These are phyloP conservation scores for Tephrocybe sp. DNA, from an alignment of 768 basidiomycete genomes.

Conservation along the genomic window DNA sequence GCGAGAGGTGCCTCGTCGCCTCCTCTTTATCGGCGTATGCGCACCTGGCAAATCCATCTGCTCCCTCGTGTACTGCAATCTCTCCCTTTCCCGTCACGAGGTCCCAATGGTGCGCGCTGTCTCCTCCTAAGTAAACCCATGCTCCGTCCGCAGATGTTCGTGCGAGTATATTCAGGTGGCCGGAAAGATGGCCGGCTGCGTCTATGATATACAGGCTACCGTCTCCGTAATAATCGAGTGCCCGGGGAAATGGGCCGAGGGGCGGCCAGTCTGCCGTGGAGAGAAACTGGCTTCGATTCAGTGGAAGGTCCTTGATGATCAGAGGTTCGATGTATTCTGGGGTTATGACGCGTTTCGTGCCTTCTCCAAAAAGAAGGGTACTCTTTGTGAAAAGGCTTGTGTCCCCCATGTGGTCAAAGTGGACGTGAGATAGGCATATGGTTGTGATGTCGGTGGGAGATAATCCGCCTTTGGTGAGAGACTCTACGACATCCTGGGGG, in stretches of 20 bases:
- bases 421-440: conserved; percentile 50
- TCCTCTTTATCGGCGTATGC: conserved; percentile 40
- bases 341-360: conserved; percentile 29
- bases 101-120: conserved; percentile 55
- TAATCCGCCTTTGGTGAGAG: conserved; percentile 48
- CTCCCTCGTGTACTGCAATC: conserved; percentile 31
- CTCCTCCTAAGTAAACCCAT: conserved; percentile 56
- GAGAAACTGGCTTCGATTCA: conserved; percentile 16
- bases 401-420: conserved; percentile 56
- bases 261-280: conserved; percentile 15
- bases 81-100: conserved; percentile 43
- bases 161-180: conserved; percentile 53
- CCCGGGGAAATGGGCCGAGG: conserved; percentile 30
- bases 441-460: conserved; percentile 39
- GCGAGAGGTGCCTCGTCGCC: conserved; percentile 39
- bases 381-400: conserved; percentile 41
- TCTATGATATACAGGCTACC: conserved; percentile 59
- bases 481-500: conserved; percentile 42
- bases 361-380: conserved; percentile 47
- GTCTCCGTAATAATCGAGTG: conserved; percentile 54
- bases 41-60: conserved; percentile 29
- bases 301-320: conserved; percentile 13
- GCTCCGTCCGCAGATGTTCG: conserved; percentile 51
- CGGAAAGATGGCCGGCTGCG: conserved; percentile 53
- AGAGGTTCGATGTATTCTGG: conserved; percentile 6